Base-by-base conservation (phyloP, 75 land plant genomes). In the Picea glauca region DNA sequence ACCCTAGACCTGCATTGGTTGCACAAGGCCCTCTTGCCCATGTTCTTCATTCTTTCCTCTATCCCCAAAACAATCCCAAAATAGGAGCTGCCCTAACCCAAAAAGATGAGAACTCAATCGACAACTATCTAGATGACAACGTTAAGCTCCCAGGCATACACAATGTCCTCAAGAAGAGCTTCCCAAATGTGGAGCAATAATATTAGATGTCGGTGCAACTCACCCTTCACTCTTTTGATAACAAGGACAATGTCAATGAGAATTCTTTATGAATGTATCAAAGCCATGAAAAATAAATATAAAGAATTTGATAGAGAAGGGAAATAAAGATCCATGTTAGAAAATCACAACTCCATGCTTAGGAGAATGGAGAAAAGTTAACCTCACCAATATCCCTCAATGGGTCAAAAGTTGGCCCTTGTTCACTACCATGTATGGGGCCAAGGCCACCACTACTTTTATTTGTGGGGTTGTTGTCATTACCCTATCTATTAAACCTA, bases 41-140 rank as follows among this genome's bases (percentile, higher is more conserved):
- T 79, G 33, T 40, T 54, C 26, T 3, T 18, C 50, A 79, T 61
- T 30, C 62, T 80, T 40, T 54, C 83, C 32, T 40, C 17, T 18
- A 73, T 82, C 32, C 38, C 57, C 13, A 75, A 72, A 32, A 38
- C 59, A 23, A 68, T 79, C 13, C 61, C 82, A 31, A 59, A 58
- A 43, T 60, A 67, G 59, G 43, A 58, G 17, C 14, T 80, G 30
- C 76, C 82, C 15, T 56, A 79, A 17, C 17, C 83, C 35, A 79
- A n/a, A 43, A 17, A 14, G 82, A 82, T 32, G n/a, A 65, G 72
- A 82, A 79, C 30, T 67, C 43, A 58, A 31, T 82, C 14, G 59
- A 82, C n/a, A 83, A 82, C 5, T 82, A 82, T 60, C 81, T 82
- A 30, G 82, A 82, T 79, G 83, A 82, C 61, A 82, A 62, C 26